A percentile compares a stretch with the other conserved stretches of the same genome.
Conservation (phyloP, 108 stramenopile genomes). For the Nitzschia putrida region DNA sequence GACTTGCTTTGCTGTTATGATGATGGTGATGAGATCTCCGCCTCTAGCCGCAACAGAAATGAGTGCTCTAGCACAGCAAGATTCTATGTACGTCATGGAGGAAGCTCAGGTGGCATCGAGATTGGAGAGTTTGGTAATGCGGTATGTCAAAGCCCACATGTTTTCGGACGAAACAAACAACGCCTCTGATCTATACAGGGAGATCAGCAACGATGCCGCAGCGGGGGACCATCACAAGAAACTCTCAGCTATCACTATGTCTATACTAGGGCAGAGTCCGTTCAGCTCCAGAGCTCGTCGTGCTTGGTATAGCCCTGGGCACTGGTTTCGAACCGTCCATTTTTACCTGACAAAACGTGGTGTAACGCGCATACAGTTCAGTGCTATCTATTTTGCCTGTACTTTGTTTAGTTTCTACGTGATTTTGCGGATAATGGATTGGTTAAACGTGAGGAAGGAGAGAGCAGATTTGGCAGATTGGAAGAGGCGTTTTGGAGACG, state of each 20-base stretch:
- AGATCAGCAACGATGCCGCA: conserved; percentile 50
- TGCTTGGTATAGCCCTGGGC: not conserved
- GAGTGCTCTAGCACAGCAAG: no score
- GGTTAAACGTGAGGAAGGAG: no score
- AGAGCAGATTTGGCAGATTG: no score
- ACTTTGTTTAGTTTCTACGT: no score
- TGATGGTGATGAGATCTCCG: no score
- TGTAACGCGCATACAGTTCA: not conserved
- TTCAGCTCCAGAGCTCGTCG: conserved; percentile 3
- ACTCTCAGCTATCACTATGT: conserved; percentile 39
- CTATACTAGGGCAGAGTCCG: conserved; percentile 44
- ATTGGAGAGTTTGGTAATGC: conserved; percentile 36
- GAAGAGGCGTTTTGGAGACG: no score
- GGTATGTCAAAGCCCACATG: conserved; percentile 72
- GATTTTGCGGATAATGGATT: no score
- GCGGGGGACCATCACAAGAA: conserved; percentile 40
- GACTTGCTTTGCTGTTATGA: not conserved
- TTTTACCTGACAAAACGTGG: not conserved
- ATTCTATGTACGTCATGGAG: no score
- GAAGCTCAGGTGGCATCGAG: no score
- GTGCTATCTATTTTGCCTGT: not conserved
- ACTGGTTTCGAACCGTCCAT: not conserved
- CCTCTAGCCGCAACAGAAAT: no score
- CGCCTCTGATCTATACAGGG: conserved; percentile 78
- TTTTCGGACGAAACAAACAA: conserved; percentile 81